phyloP scores from a whole-genome alignment of 1,284 basidiomycete species.

The Boletus smithii region DNA sequence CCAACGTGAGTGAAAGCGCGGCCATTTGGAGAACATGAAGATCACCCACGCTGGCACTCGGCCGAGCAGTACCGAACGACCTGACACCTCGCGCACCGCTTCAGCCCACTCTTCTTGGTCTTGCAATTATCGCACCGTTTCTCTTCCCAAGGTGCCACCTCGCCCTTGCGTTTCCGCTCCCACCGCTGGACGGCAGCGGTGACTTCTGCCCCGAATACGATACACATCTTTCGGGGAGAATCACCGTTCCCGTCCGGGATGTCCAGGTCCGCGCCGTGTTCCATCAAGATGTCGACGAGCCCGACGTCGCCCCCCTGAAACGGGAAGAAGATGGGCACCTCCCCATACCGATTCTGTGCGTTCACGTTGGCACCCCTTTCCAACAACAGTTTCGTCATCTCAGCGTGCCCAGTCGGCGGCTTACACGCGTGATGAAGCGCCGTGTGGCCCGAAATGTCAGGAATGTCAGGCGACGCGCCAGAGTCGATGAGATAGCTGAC shows the following conservation, averaged over 20 bases:
- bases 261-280: constrained; percentile 45
- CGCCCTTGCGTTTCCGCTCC: constrained; percentile 45
- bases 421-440: constrained; percentile 47
- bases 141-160: constrained; percentile 39
- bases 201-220: constrained; percentile 43
- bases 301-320: constrained; percentile 37
- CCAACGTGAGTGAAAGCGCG: neutral
- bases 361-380: constrained; percentile 44
- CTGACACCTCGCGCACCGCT: constrained; percentile 44
- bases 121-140: constrained; percentile 41
- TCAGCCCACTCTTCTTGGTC: constrained; percentile 33
- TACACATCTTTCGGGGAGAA: constrained; percentile 33
- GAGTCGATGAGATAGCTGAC: constrained; percentile 42
- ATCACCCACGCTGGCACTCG: constrained; percentile 49
- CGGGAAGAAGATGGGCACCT: constrained; percentile 40
- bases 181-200: constrained; percentile 47
- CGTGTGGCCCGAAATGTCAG: constrained; percentile 49
- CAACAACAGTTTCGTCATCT: constrained; percentile 40
- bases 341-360: constrained; percentile 46
- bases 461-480: constrained; percentile 41
- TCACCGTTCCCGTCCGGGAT: constrained; percentile 46
- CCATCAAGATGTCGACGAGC: constrained; percentile 47
- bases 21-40: neutral
- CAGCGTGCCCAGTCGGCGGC: constrained; percentile 23
- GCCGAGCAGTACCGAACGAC: constrained; percentile 49